These are phyloP conservation scores for Collybia sordida DNA, from an alignment of 768 basidiomycete species.

Conservation along the genomic window DNA sequence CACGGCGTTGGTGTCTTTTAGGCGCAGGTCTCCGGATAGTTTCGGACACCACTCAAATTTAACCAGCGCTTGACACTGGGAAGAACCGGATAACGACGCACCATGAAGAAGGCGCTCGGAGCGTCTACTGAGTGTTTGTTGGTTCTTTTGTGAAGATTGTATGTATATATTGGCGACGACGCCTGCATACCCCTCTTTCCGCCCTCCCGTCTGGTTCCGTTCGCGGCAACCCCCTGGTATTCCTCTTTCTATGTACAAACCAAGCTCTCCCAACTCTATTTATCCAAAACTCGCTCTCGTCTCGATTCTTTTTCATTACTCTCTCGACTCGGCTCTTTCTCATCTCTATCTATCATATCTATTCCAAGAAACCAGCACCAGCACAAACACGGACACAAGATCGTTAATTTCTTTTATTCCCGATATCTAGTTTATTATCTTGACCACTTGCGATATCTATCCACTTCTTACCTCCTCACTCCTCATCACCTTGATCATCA, in stretches of 20 bases:
- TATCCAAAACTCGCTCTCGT: not conserved
- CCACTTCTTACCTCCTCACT: not conserved
- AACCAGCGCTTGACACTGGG: not conserved
- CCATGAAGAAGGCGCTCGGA: too few relatives aligned
- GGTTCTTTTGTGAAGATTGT: too few relatives aligned
- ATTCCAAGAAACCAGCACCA: too few relatives aligned
- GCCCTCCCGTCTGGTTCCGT: not conserved
- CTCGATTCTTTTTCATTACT: not conserved
- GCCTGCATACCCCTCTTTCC: not conserved
- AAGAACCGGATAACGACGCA: too few relatives aligned
- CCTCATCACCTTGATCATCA: not conserved
- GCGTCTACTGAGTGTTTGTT: too few relatives aligned
- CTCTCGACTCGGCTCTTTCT: not conserved
- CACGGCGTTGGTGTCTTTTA: conserved; percentile 16
- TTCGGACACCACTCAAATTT: not conserved
- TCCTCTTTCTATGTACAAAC: not conserved
- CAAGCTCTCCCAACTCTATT: not conserved
- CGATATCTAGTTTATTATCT: not conserved
- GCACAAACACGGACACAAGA: not conserved
- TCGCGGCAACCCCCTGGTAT: not conserved
- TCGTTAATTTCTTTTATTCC: not conserved
- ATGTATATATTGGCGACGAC: not conserved
- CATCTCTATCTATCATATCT: not conserved
- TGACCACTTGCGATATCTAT: not conserved
- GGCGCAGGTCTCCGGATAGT: not conserved